These are phyloP conservation scores for Phytophthora megakarya DNA, from an alignment of 352 stramenopile genomes.

Conservation along the genomic window DNA sequence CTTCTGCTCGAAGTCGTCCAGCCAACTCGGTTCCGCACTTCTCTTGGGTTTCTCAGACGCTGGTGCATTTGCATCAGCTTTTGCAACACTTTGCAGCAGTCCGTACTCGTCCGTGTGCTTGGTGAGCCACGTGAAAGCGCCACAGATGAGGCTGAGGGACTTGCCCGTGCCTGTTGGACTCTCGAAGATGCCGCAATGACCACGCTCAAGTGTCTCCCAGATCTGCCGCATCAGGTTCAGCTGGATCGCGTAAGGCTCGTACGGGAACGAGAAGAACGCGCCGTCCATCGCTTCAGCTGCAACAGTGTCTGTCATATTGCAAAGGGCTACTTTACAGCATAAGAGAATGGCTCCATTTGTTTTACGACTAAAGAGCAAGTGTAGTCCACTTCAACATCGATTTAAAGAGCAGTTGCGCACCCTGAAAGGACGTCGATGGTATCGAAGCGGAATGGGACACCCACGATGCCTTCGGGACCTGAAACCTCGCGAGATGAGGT, in stretches of 20 bases:
- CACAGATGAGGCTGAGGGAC: conserved; percentile 92
- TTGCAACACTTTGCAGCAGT: conserved; percentile 39
- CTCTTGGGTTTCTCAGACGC: conserved; percentile 15
- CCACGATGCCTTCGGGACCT: not conserved
- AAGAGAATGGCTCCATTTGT: not conserved
- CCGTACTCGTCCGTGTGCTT: conserved; percentile 80
- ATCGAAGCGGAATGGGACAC: conserved; percentile 7
- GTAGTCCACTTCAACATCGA: conserved; percentile 16
- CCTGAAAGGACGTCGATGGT: conserved; percentile 3
- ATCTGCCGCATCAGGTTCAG: conserved; percentile 88
- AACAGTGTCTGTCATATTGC: conserved; percentile 6
- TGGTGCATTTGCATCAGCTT: not conserved
- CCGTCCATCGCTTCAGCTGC: conserved; percentile 38
- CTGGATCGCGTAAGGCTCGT: conserved; percentile 91
- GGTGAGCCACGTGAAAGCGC: conserved; percentile 82
- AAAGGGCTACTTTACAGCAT: not conserved
- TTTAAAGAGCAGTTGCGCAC: too few relatives aligned
- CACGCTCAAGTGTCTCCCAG: conserved; percentile 75
- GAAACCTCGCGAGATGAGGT: conserved; percentile 40
- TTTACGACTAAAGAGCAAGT: not conserved
- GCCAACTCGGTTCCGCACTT: conserved; percentile 55
- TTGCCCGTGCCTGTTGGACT: conserved; percentile 93
- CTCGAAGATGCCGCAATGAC: conserved; percentile 92
- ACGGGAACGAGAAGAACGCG: conserved; percentile 89
- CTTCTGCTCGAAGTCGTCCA: conserved; percentile 64